phyloP scores from a whole-genome alignment of 345 rosid species.

The Eucalyptus guilfoylei region DNA sequence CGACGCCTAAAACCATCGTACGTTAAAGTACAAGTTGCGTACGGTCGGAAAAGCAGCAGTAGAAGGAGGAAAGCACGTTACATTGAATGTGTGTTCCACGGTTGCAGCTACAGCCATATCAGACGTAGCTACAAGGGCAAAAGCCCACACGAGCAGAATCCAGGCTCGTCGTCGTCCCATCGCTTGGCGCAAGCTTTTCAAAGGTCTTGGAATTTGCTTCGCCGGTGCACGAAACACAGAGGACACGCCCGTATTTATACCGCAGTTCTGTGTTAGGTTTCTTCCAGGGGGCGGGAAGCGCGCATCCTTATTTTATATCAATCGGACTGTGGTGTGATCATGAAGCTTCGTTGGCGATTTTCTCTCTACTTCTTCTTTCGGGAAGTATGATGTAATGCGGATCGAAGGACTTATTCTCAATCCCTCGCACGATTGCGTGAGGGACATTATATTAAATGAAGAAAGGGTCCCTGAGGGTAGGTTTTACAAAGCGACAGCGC shows the following conservation, averaged over 20 bases:
- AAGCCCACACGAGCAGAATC: background rate
- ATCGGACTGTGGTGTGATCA: background rate
- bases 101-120: conserved; percentile 44
- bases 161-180: conserved; percentile 8
- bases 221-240: background rate
- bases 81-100: conserved; percentile 68
- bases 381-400: background rate
- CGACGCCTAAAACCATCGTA: background rate
- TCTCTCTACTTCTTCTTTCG: background rate
- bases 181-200: background rate
- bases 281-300: background rate
- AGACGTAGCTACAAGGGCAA: conserved; percentile 13
- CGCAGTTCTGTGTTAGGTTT: background rate
- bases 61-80: conserved; percentile 7
- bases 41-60: background rate
- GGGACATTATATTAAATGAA: background rate
- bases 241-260: background rate
- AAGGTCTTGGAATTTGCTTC: background rate
- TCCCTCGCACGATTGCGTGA: background rate
- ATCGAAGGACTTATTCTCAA: background rate
- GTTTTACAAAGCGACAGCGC: background rate
- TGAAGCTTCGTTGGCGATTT: background rate
- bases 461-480: background rate
- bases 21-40: background rate
- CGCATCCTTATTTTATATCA: background rate